A percentile compares a stretch with the other conserved stretches of the same genome.
Evolutionary conservation across 108 stramenopile genomes (phyloP).

Genomic region (Fistulifera pelliculosa): DNA sequence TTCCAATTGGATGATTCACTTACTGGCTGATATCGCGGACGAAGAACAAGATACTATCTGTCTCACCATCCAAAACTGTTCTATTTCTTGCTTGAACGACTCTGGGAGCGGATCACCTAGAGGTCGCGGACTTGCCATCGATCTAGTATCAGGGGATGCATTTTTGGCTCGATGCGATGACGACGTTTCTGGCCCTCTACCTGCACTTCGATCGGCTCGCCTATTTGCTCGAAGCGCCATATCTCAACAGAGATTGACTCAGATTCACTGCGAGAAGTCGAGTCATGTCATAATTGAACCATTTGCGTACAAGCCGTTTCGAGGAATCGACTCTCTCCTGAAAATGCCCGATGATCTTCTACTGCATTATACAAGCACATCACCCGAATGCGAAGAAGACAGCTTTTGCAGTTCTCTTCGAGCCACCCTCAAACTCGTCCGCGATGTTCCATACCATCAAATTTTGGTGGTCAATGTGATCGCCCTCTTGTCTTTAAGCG

Average conservation of each 20-base stretch:
- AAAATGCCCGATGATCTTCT: slow-evolving; percentile 41
- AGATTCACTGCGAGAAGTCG: slow-evolving; percentile 30
- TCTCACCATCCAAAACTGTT: slow-evolving; percentile 59
- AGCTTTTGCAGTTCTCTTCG: slow-evolving; percentile 58
- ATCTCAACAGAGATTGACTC: slow-evolving; percentile 10
- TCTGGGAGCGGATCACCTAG: slow-evolving; percentile 42
- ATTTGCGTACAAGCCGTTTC: slow-evolving; percentile 34
- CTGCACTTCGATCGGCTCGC: slow-evolving; percentile 40
- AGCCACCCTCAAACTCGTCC: slow-evolving; percentile 1
- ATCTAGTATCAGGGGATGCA: slow-evolving; percentile 37
- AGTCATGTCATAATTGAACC: slow-evolving; percentile 34
- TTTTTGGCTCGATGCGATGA: slow-evolving; percentile 46
- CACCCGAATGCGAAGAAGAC: slow-evolving; percentile 61
- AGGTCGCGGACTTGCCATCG: slow-evolving; percentile 61
- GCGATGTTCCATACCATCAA: not conserved
- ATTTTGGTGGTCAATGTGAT: not conserved
- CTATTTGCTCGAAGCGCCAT: slow-evolving; percentile 25
- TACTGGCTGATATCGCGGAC: slow-evolving; percentile 41
- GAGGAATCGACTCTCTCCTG: slow-evolving; percentile 34
- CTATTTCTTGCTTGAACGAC: slow-evolving; percentile 32
- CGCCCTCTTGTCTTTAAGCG: too few species aligned
- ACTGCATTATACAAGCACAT: slow-evolving; percentile 54
- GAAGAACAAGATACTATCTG: slow-evolving; percentile 27
- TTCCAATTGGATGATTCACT: slow-evolving; percentile 40
- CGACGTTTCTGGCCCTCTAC: slow-evolving; percentile 34